Evolutionary conservation across 176 grass and related monocot genomes (phyloP).

Genomic region (Hsuehochloa calcarea): DNA sequence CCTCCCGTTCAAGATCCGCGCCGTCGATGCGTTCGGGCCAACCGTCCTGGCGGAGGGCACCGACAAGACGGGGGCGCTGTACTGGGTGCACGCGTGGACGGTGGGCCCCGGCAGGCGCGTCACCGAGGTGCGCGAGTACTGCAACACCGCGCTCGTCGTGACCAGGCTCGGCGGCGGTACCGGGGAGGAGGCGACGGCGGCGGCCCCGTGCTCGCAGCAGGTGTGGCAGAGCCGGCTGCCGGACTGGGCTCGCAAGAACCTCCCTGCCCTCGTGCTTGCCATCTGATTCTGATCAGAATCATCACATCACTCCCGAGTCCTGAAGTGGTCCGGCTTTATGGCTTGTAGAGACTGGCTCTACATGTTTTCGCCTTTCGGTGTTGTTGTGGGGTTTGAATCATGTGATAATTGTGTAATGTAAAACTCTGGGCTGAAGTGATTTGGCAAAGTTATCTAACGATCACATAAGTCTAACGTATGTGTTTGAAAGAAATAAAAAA

Average conservation of each 20-base stretch:
- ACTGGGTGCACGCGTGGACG: conserved; percentile 91
- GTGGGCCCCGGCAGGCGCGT: conserved; percentile 59
- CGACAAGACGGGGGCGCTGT: conserved; percentile 34
- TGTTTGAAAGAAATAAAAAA: neutral
- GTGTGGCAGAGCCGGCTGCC: conserved; percentile 67
- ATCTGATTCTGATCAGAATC: conserved; percentile 37
- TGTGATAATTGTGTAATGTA: neutral
- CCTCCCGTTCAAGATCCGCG: conserved; percentile 47
- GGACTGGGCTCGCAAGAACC: conserved; percentile 38
- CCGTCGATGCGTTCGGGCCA: conserved; percentile 54
- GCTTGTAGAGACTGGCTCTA: neutral
- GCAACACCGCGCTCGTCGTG: conserved; percentile 76
- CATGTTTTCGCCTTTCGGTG: neutral
- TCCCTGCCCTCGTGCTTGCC: conserved; percentile 65
- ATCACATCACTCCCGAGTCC: neutral
- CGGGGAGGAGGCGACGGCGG: neutral
- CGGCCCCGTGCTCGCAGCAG: neutral
- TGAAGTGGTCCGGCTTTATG: neutral
- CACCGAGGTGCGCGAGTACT: conserved; percentile 79
- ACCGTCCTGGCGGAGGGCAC: conserved; percentile 78
- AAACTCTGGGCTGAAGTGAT: neutral
- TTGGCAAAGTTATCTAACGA: neutral
- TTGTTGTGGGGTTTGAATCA: neutral
- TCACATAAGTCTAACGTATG: neutral
- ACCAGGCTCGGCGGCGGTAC: conserved; percentile 40